A percentile compares a stretch with the other conserved stretches of the same genome.
Evolutionary conservation across 1,284 basidiomycete species (phyloP).

Genomic region (Schizophyllum commune): DNA sequence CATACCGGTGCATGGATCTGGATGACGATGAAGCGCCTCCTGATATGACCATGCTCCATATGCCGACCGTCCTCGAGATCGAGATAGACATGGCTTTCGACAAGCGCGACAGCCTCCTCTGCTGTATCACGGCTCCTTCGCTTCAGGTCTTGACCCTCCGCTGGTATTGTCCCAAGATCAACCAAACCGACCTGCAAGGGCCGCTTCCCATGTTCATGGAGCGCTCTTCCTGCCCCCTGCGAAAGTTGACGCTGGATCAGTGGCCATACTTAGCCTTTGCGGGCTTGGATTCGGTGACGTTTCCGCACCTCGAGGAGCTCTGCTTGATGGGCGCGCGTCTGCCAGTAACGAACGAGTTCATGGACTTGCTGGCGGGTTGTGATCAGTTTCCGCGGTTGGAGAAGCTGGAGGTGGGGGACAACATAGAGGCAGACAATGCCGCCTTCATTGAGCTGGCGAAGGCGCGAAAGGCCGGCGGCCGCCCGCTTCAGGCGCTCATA

Average conservation of each 20-base stretch:
- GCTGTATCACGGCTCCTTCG: not conserved
- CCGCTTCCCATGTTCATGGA: not conserved
- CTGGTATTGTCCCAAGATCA: not conserved
- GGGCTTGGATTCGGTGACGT: not conserved
- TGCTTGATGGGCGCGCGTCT: not conserved
- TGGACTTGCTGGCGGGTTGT: not conserved
- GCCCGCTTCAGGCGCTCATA: not conserved
- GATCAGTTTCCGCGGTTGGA: not conserved
- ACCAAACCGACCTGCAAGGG: not conserved
- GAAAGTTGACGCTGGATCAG: not conserved
- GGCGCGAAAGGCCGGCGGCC: not conserved
- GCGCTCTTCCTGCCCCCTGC: not conserved
- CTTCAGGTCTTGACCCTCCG: not conserved
- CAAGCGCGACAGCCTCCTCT: not conserved
- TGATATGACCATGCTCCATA: not conserved
- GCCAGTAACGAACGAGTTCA: not conserved
- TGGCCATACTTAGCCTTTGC: not conserved
- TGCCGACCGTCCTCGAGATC: not conserved
- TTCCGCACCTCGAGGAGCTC: not conserved
- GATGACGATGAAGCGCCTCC: not conserved
- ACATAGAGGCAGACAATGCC: not conserved
- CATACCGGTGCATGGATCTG: not conserved
- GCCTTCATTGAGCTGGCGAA: not conserved
- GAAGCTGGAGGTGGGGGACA: not conserved
- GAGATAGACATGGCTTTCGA: not conserved